Base-by-base conservation (phyloP, 2,329 filamentous ascomycete genomes). In the Pseudogymnoascus sp. region DNA sequence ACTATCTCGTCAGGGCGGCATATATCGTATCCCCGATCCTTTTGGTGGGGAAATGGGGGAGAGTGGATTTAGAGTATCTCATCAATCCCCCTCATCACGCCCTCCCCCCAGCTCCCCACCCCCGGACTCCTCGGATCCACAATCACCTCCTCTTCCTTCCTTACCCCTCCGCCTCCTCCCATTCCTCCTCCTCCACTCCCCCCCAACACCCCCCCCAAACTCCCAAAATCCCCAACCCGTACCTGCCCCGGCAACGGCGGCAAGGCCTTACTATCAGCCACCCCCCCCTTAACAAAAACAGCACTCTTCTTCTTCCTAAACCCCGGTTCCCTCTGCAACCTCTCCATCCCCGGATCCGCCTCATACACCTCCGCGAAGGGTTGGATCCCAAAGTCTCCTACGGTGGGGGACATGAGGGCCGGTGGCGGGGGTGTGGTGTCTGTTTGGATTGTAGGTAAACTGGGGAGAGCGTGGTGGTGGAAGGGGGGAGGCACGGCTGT, bases 291-390 rank as follows among this genome's bases (percentile, higher is more conserved):
- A 12, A 44, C 40, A 44, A 44, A 44, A 44, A 44, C 40, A 5
- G 40, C 40, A 44, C 40, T 44, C 40, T 44, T 44, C 40, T 44
- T 44, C 40, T 44, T 44, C 16, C 40, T 11, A 44, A 44, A 44
- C 40, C 40, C 40, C 40, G 40, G 40, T 16, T 21, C 40, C 40
- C 7, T 3, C 18, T 44, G 10, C 40, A 44, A 18, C 40, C 40
- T 44, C 40, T 44, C 40, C 40, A 21, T 76, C 31, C 75, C 74
- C 4, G 70, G 71, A 50, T 77, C 40, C 4, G 40, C 40, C 11
- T 44, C 40, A 11, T 12, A 44, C 40, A 44, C 40, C 50, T 59
- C 23, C 23, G 25, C 33, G 5, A 59, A 59, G 2, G 50, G 50
- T 1, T 35, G 25, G 16, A 59, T 59, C 5, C 33, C 50, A 5